phyloP scores from a whole-genome alignment of 2,329 filamentous ascomycete genomes.

The Talaromyces sp. region DNA sequence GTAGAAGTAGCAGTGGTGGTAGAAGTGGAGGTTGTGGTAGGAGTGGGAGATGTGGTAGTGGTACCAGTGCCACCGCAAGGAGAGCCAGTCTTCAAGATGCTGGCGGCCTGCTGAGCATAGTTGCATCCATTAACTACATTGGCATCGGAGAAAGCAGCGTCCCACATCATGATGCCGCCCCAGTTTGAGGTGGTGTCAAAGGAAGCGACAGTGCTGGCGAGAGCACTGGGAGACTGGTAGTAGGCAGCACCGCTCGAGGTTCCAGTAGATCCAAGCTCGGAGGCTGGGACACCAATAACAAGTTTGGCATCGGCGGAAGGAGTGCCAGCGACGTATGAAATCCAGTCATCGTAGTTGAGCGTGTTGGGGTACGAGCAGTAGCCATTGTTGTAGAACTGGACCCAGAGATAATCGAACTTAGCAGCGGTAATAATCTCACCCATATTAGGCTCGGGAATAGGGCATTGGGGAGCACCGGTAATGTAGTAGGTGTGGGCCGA shows the following conservation, averaged over 20 bases:
- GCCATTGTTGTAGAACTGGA: conserved; percentile 56
- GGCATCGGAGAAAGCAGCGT: conserved; percentile 49
- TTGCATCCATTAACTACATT: conserved; percentile 44
- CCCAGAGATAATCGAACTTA: conserved; percentile 52
- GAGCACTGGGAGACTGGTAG: conserved; percentile 50
- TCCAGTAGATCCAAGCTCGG: conserved; percentile 27
- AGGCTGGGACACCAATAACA: conserved; percentile 51
- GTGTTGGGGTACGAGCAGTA: conserved; percentile 45
- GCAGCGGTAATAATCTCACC: conserved; percentile 43
- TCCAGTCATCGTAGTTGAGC: conserved; percentile 50
- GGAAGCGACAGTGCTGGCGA: conserved; percentile 42
- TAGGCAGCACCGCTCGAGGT: conserved; percentile 23
- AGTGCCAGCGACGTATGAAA: conserved; percentile 33
- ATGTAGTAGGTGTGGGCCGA: conserved; percentile 46
- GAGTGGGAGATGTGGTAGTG: not conserved
- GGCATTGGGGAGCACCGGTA: conserved; percentile 53
- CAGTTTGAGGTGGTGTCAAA: conserved; percentile 45
- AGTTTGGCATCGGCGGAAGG: conserved; percentile 49
- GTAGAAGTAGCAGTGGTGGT: conserved; percentile 1
- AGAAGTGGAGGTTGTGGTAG: not conserved
- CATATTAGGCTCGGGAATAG: conserved; percentile 48
- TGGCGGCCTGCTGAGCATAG: conserved; percentile 50
- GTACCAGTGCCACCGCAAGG: conserved; percentile 25
- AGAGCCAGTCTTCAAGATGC: conserved; percentile 31
- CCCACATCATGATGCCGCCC: conserved; percentile 60